phyloP scores from a whole-genome alignment of 75 land plant species.

The Azolla pinnata region DNA sequence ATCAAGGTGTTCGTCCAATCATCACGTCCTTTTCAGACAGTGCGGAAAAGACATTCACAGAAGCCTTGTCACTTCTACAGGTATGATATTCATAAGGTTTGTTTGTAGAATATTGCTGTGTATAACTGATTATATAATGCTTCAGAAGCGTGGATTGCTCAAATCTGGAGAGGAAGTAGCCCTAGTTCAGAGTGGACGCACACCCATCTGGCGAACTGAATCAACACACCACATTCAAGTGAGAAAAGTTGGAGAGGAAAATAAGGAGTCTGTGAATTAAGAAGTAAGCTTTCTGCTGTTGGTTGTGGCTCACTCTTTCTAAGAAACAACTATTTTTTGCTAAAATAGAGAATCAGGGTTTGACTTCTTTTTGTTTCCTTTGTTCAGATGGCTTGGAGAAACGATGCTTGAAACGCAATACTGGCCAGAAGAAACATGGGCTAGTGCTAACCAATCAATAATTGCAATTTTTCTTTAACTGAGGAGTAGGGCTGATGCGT shows the following conservation, averaged over 20 bases:
- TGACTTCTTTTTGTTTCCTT: too few relatives aligned
- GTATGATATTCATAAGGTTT: constrained; percentile 25
- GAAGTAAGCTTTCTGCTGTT: too few relatives aligned
- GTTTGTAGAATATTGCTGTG: not conserved
- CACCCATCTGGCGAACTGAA: constrained; percentile 86
- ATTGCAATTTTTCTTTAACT: too few relatives aligned
- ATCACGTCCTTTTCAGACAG: constrained; percentile 72
- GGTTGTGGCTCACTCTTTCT: too few relatives aligned
- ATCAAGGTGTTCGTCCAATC: constrained; percentile 79
- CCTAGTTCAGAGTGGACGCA: constrained; percentile 90
- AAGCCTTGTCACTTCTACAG: constrained; percentile 59
- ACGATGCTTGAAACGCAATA: too few relatives aligned
- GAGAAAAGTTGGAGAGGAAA: constrained; percentile 53
- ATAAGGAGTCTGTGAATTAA: too few relatives aligned
- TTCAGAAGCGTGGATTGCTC: constrained; percentile 47
- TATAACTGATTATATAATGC: not conserved
- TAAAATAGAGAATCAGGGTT: too few relatives aligned
- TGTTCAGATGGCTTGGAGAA: too few relatives aligned
- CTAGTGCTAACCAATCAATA: too few relatives aligned
- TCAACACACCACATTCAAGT: constrained; percentile 95
- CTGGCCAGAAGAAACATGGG: too few relatives aligned
- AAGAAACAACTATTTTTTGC: too few relatives aligned
- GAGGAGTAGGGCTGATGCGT: too few relatives aligned
- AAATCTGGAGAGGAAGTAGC: constrained; percentile 77
- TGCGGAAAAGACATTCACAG: constrained; percentile 85